phyloP scores from a whole-genome alignment of 257 asterid genomes.

The Coffea eugenioides region DNA sequence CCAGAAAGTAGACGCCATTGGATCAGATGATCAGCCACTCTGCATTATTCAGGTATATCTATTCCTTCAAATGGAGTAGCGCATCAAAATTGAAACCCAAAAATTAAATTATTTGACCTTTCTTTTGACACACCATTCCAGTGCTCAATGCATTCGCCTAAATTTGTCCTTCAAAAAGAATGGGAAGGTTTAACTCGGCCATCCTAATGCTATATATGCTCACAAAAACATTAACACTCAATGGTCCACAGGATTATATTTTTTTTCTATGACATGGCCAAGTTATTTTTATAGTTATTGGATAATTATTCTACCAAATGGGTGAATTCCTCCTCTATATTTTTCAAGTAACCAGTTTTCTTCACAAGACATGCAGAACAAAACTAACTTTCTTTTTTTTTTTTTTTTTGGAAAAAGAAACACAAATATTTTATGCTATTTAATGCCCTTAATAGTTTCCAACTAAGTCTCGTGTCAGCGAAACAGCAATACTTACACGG shows the following conservation, averaged over 20 bases:
- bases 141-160: neutral
- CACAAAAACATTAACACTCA: neutral
- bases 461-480: neutral
- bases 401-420: too few species aligned
- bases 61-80: neutral
- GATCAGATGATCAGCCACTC: constrained; percentile 55
- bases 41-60: constrained; percentile 67
- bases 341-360: too few species aligned
- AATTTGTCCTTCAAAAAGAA: neutral
- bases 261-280: neutral
- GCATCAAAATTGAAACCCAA: neutral
- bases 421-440: neutral
- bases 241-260: neutral
- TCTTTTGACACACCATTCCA: neutral
- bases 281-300: neutral
- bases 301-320: neutral
- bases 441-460: neutral
- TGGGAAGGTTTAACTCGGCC: too few species aligned
- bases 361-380: too few species aligned
- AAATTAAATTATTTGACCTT: neutral
- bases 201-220: neutral
- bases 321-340: neutral
- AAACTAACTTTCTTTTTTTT: too few species aligned
- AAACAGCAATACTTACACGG: neutral
- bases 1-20: constrained; percentile 39